Conservation (phyloP, 164 flowering plant genomes). For the Hamamelis virginiana region DNA sequence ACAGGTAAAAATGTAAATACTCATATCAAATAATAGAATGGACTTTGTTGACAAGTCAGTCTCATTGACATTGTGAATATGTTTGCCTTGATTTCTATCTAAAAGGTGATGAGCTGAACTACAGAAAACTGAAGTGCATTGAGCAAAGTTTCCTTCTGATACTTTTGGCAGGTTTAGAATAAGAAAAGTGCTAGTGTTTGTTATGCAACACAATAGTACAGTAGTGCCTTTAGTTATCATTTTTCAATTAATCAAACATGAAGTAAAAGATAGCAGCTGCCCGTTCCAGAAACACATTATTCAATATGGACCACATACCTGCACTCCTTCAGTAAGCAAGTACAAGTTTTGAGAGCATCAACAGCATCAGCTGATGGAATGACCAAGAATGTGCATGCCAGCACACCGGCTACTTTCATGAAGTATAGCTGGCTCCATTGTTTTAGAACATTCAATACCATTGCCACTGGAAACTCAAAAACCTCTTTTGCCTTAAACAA, state of each 20-base stretch:
- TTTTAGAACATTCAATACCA: conserved; percentile 19
- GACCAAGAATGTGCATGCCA: conserved; percentile 45
- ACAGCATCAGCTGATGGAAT: conserved; percentile 67
- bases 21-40: neutral
- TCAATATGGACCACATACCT: conserved; percentile 40
- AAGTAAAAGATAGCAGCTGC: neutral
- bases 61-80: neutral
- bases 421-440: conserved; percentile 39
- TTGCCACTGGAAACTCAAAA: conserved; percentile 9
- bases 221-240: neutral
- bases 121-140: neutral
- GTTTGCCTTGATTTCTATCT: neutral
- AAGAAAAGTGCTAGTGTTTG: neutral
- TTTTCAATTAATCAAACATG: neutral
- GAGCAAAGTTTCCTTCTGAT: neutral
- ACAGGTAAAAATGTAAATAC: neutral
- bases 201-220: neutral
- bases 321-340: conserved; percentile 78
- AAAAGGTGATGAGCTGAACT: neutral
- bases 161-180: neutral
- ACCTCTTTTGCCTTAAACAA: conserved; percentile 24
- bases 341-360: conserved; percentile 86
- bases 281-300: neutral
- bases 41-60: neutral
- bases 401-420: conserved; percentile 36